phyloP scores from a whole-genome alignment of 495 filamentous ascomycete genomes.

The Neurospora sp. region DNA sequence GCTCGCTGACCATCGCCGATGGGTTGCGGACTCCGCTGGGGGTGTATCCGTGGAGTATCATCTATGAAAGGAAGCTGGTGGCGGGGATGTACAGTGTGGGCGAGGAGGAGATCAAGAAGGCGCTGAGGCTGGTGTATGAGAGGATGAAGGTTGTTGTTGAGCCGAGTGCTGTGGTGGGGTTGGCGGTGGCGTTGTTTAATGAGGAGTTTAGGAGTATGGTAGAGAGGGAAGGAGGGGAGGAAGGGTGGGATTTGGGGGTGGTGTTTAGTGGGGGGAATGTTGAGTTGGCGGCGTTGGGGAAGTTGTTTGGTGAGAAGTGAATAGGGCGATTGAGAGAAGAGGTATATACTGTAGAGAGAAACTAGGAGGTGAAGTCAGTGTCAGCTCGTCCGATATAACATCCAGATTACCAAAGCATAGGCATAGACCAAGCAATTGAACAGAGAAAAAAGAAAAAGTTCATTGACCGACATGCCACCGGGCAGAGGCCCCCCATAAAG shows the following conservation, averaged over 20 bases:
- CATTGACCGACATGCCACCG: neutral
- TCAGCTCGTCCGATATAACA: neutral
- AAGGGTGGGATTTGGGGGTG: conserved; percentile 79
- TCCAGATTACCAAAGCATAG: neutral
- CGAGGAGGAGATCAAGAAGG: conserved; percentile 72
- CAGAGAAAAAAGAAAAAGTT: neutral
- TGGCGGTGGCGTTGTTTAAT: conserved; percentile 76
- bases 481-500: neutral
- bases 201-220: conserved; percentile 70
- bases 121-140: conserved; percentile 73
- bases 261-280: conserved; percentile 91
- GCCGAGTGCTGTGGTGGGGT: conserved; percentile 75
- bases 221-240: conserved; percentile 56
- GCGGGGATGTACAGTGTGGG: conserved; percentile 63
- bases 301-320: conserved; percentile 39
- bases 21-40: conserved; percentile 83
- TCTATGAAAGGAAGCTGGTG: conserved; percentile 63
- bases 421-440: neutral
- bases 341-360: neutral
- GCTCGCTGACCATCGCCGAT: conserved; percentile 77
- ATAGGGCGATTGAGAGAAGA: neutral
- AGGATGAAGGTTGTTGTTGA: conserved; percentile 88
- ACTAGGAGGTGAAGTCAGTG: neutral
- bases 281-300: conserved; percentile 63
- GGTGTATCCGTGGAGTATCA: conserved; percentile 65